Evolutionary conservation across 75 land plant species (phyloP), one percentile per base, ranked within the genome.

Genomic region (Adiantum capillusveneris): DNA sequence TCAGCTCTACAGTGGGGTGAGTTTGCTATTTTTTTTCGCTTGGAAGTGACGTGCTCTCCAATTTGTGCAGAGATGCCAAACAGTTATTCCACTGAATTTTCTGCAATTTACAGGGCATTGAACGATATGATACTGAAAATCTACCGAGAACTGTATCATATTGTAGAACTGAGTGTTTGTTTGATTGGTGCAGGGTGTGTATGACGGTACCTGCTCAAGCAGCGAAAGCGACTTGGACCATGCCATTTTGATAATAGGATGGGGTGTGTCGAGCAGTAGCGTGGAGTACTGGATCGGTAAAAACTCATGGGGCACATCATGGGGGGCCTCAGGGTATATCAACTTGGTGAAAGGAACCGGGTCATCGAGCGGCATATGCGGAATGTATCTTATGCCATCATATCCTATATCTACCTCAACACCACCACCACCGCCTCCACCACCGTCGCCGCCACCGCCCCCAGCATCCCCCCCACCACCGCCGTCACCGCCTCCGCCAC

Each of bases 221-320:
- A 24, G 67, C 39, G 75, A 70, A 25, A 62, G 73, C 61, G 78
- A 82, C 69, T 67, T 82, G 20, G 81, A 82, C 29, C 85, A 82
- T 45, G 81, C 78, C 12, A 74, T 82, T 22, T 27, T 75, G 53
- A 56, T 82, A 0, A 78, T 78, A 0, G 85, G 85, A 5, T 82
- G 75, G 54, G 74, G 75, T 37, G 49, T 50, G 3, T 73, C 84
- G 0, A 60, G 71, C 56, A 60, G 42, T 17, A 63, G 36, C 24
- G 69, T 52, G 27, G 70, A 74, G 16, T 82, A 78, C 31, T 82
- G 85, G 85, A 75, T 82, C 17, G 68, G 70, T 37, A 82, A 82
- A 68, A 82, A 82, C 63, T 82, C 81, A 30, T 82, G 85, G 85
- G 85, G 85, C 14, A 63, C 75, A 56, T 43, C 45, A 9, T 82